Percentiles rank a stretch among this genome's conserved stretches.
phyloP scores from a whole-genome alignment of 164 flowering plant genomes.

The Chloranthus sessilifolius region DNA sequence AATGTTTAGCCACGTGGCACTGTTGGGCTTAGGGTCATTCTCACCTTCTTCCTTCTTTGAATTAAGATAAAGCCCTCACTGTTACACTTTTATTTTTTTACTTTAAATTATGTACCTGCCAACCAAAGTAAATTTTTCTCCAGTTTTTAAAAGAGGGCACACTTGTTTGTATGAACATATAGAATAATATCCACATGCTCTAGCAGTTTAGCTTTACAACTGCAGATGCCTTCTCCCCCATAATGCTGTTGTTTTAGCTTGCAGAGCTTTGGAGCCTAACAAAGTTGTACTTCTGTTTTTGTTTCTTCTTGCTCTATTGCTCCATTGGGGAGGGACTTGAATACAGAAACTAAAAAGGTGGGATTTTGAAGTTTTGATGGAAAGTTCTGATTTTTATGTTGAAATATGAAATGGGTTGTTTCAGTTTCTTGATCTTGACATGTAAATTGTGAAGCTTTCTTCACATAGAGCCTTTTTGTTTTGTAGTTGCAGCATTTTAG shows the following conservation, averaged over 20 bases:
- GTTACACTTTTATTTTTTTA: neutral
- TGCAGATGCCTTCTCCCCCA: conserved; percentile 53
- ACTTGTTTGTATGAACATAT: conserved; percentile 25
- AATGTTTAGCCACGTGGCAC: no score
- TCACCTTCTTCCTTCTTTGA: neutral
- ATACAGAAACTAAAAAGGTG: conserved; percentile 16
- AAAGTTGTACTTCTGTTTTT: no score
- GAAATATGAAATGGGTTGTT: conserved; percentile 20
- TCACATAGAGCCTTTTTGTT: no score
- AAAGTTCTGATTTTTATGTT: conserved; percentile 11
- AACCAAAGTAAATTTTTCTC: conserved; percentile 14
- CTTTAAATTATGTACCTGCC: conserved; percentile 7
- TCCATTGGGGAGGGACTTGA: conserved; percentile 23
- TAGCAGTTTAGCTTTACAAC: conserved; percentile 43
- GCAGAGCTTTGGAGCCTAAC: conserved; percentile 10
- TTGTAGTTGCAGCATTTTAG: conserved; percentile 6
- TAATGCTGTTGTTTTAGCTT: conserved; percentile 29
- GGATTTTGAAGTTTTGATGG: conserved; percentile 14
- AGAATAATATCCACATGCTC: conserved; percentile 29
- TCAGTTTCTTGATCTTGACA: conserved; percentile 20
- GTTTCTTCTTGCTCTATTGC: conserved; percentile 16
- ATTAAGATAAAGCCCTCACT: neutral
- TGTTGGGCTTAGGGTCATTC: neutral
- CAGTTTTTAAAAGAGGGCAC: conserved; percentile 20
- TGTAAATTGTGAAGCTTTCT: conserved; percentile 26